These are phyloP conservation scores for Brettanomyces anomalus DNA, from an alignment of 805 yeast species.

Conservation along the genomic window DNA sequence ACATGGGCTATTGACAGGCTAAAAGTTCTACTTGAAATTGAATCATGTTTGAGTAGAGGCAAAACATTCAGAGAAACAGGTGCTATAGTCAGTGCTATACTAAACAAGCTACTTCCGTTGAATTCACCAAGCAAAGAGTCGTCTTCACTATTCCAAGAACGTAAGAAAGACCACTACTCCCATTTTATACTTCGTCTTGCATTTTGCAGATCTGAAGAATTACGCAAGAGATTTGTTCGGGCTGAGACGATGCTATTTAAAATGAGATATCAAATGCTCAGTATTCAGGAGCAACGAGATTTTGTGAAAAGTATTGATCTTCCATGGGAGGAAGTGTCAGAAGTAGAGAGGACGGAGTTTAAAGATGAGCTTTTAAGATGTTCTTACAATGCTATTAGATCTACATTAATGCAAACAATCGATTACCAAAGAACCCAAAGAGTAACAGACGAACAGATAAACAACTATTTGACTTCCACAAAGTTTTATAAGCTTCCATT, in stretches of 20 bases:
- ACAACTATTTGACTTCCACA: constrained; percentile 46
- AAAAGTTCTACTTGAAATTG: constrained; percentile 76
- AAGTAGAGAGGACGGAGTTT: constrained; percentile 48
- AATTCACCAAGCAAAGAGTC: constrained; percentile 34
- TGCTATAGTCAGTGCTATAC: constrained; percentile 50
- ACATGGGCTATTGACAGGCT: constrained; percentile 92
- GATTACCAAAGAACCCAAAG: constrained; percentile 15
- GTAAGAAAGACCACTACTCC: constrained; percentile 85
- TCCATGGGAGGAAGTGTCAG: constrained; percentile 60
- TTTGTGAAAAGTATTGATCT: constrained; percentile 61
- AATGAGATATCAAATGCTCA: constrained; percentile 58
- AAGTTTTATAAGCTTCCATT: constrained; percentile 79
- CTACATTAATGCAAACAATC: constrained; percentile 26
- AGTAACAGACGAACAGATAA: constrained; percentile 41
- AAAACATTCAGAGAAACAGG: constrained; percentile 60
- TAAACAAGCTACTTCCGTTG: constrained; percentile 60
- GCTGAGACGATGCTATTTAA: constrained; percentile 71
- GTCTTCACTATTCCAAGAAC: constrained; percentile 40
- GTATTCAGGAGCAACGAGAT: constrained; percentile 55
- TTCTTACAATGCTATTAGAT: constrained; percentile 35
- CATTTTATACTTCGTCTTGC: constrained; percentile 85
- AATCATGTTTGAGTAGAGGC: constrained; percentile 59
- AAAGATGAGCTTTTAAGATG: constrained; percentile 46
- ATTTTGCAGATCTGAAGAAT: constrained; percentile 79
- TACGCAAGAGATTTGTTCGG: constrained; percentile 67